phyloP scores from a whole-genome alignment of 371 early-diverging fungal species.

The Mucor velutinosus region DNA sequence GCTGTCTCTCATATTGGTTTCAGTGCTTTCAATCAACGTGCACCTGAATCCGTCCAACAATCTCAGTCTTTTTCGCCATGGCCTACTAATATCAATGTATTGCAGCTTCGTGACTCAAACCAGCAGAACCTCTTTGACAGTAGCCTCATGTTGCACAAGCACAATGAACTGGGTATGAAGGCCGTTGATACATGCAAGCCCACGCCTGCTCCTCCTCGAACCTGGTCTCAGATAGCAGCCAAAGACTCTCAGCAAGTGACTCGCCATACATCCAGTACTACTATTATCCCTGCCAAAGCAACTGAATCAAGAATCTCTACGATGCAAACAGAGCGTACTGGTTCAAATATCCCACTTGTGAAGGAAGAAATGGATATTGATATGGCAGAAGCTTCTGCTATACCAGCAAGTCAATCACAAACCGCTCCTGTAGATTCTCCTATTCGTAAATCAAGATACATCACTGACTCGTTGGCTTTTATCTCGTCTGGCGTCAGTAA shows the following conservation, averaged over 20 bases:
- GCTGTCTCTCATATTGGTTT: not conserved
- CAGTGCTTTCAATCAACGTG: not conserved
- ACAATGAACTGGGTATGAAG: not conserved
- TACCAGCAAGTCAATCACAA: not conserved
- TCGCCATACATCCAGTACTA: not conserved
- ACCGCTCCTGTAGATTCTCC: not conserved
- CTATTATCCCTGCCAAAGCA: not conserved
- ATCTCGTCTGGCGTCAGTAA: not conserved
- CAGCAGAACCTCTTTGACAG: not conserved
- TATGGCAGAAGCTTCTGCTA: not conserved
- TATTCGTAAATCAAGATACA: not conserved
- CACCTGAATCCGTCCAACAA: not conserved
- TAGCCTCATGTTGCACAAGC: not conserved
- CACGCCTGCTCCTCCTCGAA: not conserved
- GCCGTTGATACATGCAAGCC: not conserved
- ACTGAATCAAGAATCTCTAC: not conserved
- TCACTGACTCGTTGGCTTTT: not conserved
- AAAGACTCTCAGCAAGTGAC: not conserved
- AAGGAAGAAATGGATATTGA: not conserved
- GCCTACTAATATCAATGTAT: not conserved
- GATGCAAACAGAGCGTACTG: not conserved
- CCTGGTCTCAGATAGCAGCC: not conserved
- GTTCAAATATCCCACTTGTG: not conserved
- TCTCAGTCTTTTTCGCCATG: not conserved
- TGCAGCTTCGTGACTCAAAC: not conserved